These are phyloP conservation scores for Rhizoclosmatium sp. DNA, from an alignment of 192 early-diverging fungal genomes.

Conservation along the genomic window DNA sequence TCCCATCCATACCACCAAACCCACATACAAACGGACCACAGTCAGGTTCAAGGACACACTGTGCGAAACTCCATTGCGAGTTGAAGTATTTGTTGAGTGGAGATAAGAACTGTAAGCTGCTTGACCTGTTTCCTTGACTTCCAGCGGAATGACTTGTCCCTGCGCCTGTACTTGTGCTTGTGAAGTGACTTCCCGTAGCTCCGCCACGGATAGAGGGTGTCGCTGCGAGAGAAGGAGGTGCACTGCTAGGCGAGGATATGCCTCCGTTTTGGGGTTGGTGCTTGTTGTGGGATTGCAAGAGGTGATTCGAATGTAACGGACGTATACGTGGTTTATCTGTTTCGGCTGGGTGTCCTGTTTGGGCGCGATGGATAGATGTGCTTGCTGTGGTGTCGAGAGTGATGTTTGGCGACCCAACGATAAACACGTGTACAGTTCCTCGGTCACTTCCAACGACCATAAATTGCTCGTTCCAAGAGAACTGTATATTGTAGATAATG, in stretches of 20 bases:
- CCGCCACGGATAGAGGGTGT: background rate
- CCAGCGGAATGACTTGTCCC: background rate
- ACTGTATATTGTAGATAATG: slow-evolving; percentile 87
- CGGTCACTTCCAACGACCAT: slow-evolving; percentile 90
- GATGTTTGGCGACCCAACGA: slow-evolving; percentile 59
- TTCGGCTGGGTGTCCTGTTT: background rate
- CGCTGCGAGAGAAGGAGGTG: slow-evolving; percentile 15
- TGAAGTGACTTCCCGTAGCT: background rate
- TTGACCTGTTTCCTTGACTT: slow-evolving; percentile 59
- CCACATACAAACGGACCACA: slow-evolving; percentile 84
- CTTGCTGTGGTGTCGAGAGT: background rate
- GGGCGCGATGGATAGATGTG: background rate
- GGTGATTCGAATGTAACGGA: slow-evolving; percentile 27
- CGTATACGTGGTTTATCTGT: background rate
- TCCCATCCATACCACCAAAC: slow-evolving; percentile 60
- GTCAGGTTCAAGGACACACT: slow-evolving; percentile 72
- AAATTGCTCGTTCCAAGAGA: slow-evolving; percentile 77
- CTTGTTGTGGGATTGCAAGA: slow-evolving; percentile 28
- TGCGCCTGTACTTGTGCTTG: no score
- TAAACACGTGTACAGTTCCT: slow-evolving; percentile 93
- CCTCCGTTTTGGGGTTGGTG: background rate
- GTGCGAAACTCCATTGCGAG: slow-evolving; percentile 93
- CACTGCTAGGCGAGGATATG: background rate
- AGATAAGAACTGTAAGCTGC: slow-evolving; percentile 36
- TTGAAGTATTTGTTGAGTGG: slow-evolving; percentile 84